These are phyloP conservation scores for Colletotrichum liaoningense DNA, from an alignment of 2,329 filamentous ascomycete species.

Conservation along the genomic window DNA sequence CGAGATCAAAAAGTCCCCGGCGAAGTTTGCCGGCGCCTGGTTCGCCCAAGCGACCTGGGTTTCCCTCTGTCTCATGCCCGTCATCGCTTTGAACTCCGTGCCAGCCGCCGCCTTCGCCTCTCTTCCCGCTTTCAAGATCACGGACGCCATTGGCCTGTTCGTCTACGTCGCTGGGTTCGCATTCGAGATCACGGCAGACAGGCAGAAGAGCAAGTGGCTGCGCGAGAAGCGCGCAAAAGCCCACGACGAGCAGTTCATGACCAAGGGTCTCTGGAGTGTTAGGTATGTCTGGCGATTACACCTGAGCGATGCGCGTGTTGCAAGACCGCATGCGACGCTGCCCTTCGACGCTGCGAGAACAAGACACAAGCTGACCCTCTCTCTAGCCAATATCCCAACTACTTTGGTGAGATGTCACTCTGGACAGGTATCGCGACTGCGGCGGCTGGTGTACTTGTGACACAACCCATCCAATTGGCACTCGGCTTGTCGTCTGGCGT, in stretches of 20 bases:
- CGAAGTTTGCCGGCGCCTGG: constrained; percentile 51
- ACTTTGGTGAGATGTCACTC: constrained; percentile 77
- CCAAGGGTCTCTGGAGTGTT: constrained; percentile 70
- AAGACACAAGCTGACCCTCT: neutral
- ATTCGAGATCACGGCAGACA: constrained; percentile 72
- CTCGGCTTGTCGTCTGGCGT: constrained; percentile 64
- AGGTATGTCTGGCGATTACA: constrained; percentile 48
- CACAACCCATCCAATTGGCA: constrained; percentile 64
- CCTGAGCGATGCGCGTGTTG: neutral
- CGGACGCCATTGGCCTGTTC: constrained; percentile 67
- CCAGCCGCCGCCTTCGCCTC: constrained; percentile 64
- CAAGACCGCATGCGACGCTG: neutral
- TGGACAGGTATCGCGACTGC: constrained; percentile 75
- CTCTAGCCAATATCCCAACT: constrained; percentile 72
- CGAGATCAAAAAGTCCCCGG: constrained; percentile 49
- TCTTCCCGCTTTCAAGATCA: constrained; percentile 58
- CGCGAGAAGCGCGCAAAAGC: constrained; percentile 71
- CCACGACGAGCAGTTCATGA: constrained; percentile 76
- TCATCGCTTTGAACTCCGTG: constrained; percentile 72
- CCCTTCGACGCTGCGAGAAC: neutral
- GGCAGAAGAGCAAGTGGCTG: constrained; percentile 73
- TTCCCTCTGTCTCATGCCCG: constrained; percentile 72
- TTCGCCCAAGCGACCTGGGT: constrained; percentile 75
- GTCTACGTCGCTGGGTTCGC: constrained; percentile 69
- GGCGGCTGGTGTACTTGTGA: constrained; percentile 66